Conservation (phyloP, 495 filamentous ascomycete species). For the Clohesyomyces aquaticus region DNA sequence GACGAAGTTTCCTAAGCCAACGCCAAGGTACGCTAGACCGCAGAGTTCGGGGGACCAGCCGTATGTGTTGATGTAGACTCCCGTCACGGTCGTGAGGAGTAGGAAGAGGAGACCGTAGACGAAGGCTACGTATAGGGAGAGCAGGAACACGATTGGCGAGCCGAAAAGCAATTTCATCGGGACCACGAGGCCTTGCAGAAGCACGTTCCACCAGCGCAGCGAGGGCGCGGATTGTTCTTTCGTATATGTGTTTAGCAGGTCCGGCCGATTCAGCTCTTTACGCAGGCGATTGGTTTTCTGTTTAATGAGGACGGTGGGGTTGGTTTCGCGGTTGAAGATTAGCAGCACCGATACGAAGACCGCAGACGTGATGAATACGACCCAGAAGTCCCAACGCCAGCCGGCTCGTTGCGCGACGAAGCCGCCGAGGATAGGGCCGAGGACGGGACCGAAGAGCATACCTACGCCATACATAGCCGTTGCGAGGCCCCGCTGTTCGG, state of each 20-base stretch:
- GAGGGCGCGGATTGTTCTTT: not conserved
- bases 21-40: conserved; percentile 35
- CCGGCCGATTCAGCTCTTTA: conserved; percentile 33
- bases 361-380: conserved; percentile 49
- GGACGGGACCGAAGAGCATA: conserved; percentile 32
- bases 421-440: conserved; percentile 63
- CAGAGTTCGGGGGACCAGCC: conserved; percentile 30
- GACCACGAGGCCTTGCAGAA: conserved; percentile 29
- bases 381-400: conserved; percentile 70
- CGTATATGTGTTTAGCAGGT: conserved; percentile 23
- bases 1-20: conserved; percentile 33
- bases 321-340: conserved; percentile 41
- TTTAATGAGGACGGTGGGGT: conserved; percentile 38
- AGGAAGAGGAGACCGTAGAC: conserved; percentile 39
- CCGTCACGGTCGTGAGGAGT: conserved; percentile 39
- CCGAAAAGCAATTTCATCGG: conserved; percentile 37
- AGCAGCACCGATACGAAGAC: conserved; percentile 35
- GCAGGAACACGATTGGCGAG: conserved; percentile 37
- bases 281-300: conserved; percentile 38
- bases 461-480: conserved; percentile 33
- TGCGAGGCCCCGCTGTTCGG: conserved; percentile 31
- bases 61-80: conserved; percentile 35
- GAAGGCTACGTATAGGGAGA: conserved; percentile 36
- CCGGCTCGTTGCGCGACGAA: conserved; percentile 59
- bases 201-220: conserved; percentile 11